Evolutionary conservation across 768 basidiomycete species (phyloP).

Genomic region (Boletus rubescentipes): DNA sequence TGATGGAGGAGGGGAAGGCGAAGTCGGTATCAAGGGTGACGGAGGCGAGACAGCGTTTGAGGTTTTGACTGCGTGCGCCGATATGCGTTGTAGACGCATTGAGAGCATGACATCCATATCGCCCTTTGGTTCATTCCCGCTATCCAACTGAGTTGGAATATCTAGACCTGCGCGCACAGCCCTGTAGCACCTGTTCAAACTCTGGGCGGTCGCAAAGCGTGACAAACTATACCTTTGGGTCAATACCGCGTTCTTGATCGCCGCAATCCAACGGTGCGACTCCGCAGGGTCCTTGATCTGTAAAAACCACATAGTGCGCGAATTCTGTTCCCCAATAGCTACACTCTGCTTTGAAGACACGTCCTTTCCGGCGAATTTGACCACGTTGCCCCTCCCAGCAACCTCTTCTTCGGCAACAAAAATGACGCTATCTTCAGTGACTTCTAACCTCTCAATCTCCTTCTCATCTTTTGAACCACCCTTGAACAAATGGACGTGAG

Average conservation of each 20-base stretch:
- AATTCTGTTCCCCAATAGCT: slow-evolving; percentile 7
- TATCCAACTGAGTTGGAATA: slow-evolving; percentile 39
- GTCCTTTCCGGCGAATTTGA: slow-evolving; percentile 68
- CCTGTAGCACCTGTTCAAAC: slow-evolving; percentile 35
- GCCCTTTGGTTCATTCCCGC: slow-evolving; percentile 63
- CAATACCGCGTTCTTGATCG: slow-evolving; percentile 71
- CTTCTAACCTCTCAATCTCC: slow-evolving; percentile 73
- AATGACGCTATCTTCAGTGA: slow-evolving; percentile 74
- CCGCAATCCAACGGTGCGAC: slow-evolving; percentile 73
- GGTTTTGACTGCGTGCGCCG: slow-evolving; percentile 27
- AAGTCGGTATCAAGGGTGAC: slow-evolving; percentile 20
- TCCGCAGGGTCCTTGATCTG: slow-evolving; percentile 61
- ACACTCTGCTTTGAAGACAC: slow-evolving; percentile 43
- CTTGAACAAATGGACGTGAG: slow-evolving; percentile 77
- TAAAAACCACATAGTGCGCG: slow-evolving; percentile 51
- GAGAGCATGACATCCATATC: slow-evolving; percentile 85
- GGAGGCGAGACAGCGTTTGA: slow-evolving; percentile 9
- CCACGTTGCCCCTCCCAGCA: slow-evolving; percentile 47
- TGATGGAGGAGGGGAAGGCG: slow-evolving; percentile 30
- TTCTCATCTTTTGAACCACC: slow-evolving; percentile 53
- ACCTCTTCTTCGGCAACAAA: slow-evolving; percentile 63
- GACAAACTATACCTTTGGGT: slow-evolving; percentile 54
- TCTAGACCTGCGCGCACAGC: slow-evolving; percentile 69
- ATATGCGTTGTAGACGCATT: slow-evolving; percentile 65
- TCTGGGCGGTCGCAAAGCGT: neutral